Base-by-base conservation (phyloP, 108 stramenopile genomes). In the Discostella pseudostelligera region DNA sequence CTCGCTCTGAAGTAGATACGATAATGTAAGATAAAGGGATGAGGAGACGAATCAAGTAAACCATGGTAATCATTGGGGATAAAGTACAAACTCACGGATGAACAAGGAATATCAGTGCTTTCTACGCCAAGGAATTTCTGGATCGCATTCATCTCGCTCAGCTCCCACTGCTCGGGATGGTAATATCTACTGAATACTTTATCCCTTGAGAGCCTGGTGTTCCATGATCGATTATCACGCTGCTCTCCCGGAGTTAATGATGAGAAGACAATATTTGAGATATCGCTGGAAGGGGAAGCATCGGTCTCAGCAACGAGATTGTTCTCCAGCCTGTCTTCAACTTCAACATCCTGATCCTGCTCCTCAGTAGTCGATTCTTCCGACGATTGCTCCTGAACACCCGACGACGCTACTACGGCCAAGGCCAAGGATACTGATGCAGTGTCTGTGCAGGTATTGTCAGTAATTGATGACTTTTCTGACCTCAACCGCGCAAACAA, bases 101-200 rank as follows among this genome's bases (percentile, higher is more conserved):
- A 39, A 36, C 19, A 39, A 35, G 26, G 26, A 21, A 29, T 17
- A 55, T 50, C 36, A 21, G 65, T 43, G 0, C 67, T 57, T 17
- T 59, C 50, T 12, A 74, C 26, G 50, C 32, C 35, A 8, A 74
- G 48, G 32, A 66, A 65, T 35, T 66, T 67, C 60, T 54, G 35
- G 0, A 74, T 55, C 4, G 62, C 43, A 6, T 51, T 35, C 59
- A 70, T 47, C 39, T 76, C 75, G 43, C 56, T 65, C 22, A 58
- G 14, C 44, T 76, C 75, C 75, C 75, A 76, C 14, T 4, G 11
- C 47, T 76, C 69, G 22, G 69, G 69, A 45, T 59, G 71, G 24
- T 76, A 76, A 67, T 75, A 75, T 29, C 74, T 59, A 63, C 74
- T 75, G 24, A 75, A 75, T 2, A 75, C 66, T 37, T 55, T 53